Percentiles rank a stretch among this genome's conserved stretches.
phyloP scores from a whole-genome alignment of 805 yeast genomes.

The Spathaspora girioi region DNA sequence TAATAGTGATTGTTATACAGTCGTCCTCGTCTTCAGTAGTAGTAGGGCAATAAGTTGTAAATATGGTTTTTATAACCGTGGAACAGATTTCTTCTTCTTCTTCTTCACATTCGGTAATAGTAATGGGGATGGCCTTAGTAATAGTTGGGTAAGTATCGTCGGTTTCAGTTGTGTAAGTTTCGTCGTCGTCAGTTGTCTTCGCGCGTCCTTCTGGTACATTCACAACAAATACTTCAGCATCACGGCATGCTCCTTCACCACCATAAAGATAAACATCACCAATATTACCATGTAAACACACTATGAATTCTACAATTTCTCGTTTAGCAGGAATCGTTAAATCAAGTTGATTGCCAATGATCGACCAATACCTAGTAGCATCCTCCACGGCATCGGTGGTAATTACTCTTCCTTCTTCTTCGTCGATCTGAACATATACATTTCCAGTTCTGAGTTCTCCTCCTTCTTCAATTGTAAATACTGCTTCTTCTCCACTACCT shows the following conservation, averaged over 20 bases:
- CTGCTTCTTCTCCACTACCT: neutral
- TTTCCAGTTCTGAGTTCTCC: neutral
- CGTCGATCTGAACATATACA: neutral
- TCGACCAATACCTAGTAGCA: neutral
- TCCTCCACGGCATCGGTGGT: neutral
- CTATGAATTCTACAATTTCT: neutral
- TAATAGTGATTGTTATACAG: neutral
- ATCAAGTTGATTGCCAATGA: neutral
- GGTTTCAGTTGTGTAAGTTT: too few relatives aligned
- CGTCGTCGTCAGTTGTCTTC: too few relatives aligned
- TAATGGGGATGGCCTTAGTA: constrained; percentile 5
- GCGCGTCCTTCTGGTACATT: neutral
- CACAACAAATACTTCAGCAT: neutral
- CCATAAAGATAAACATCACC: neutral
- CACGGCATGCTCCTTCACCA: neutral
- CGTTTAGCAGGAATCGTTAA: neutral
- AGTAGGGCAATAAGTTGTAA: constrained; percentile 4
- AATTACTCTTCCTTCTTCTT: neutral
- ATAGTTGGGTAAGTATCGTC: constrained; percentile 1
- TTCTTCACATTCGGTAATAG: too few relatives aligned
- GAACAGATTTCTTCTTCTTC: too few relatives aligned
- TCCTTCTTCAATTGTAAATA: neutral
- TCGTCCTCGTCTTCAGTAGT: too few relatives aligned
- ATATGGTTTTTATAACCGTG: too few relatives aligned
- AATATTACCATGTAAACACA: neutral